Base-by-base conservation (phyloP, 2,329 filamentous ascomycete genomes). In the Hysterium pulicare region DNA sequence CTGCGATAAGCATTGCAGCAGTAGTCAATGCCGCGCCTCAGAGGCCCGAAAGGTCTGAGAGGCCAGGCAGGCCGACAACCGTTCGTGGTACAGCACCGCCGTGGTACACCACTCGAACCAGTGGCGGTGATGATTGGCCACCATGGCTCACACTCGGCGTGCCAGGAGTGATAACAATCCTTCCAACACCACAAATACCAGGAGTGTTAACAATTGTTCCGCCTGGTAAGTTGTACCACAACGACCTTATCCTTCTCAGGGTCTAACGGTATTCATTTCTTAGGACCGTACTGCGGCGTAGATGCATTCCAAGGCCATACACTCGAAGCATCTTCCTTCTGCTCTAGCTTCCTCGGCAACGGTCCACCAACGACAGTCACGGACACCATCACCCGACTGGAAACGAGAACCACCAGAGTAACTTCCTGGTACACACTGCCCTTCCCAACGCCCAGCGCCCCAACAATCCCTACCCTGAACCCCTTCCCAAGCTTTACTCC, bases 271-370 rank as follows among this genome's bases (percentile, higher is more conserved):
- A n/a, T n/a, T n/a, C n/a, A n/a, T n/a, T n/a, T n/a, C n/a, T n/a
- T n/a, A n/a, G n/a, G n/a, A n/a, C n/a, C n/a, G n/a, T n/a, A n/a
- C n/a, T n/a, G n/a, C n/a, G n/a, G n/a, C 59, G 57, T 60, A 6
- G 58, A 59, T 35, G 51, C 57, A n/a, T 63, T 63, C 24, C 47
- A 49, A 16, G 60, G 58, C 9, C 59, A 62, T 41, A 57, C 57
- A 5, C 47, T 57, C 1, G 60, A 63, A 42, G 60, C 60, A 9
- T 42, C 50, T 8, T 38, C 60, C 8, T 59, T 59, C 44, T 63
- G 60, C 37, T 59, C 55, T 44, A 61, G 51, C 38, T 47, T 62
- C 15, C 35, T 63, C 32, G 53, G 47, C 15, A 53, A 50, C 3
- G 58, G 58, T 21, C 61, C 57, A 33, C 50, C 52, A 2, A 62